These are phyloP conservation scores for Suhomyces canberraensis DNA, from an alignment of 805 yeast genomes.

Conservation along the genomic window DNA sequence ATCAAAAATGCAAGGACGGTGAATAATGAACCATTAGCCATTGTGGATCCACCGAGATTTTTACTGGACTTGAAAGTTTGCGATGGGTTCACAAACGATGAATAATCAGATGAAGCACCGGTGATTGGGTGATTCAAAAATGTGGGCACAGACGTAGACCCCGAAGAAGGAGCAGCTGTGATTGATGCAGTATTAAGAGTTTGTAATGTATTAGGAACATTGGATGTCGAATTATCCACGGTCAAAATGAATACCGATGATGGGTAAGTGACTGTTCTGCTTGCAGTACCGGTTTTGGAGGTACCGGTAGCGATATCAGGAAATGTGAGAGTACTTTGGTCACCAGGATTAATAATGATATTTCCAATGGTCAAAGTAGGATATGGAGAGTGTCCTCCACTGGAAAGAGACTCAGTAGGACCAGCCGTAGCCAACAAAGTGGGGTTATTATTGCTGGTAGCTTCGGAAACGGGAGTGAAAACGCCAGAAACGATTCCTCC, in stretches of 20 bases:
- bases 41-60: conserved; percentile 1
- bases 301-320: not conserved
- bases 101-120: conserved; percentile 8
- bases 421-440: conserved; percentile 9
- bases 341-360: not conserved
- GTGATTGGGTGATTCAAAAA: conserved; percentile 10
- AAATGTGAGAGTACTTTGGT: not conserved
- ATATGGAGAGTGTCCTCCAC: conserved; percentile 1
- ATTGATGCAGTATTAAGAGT: not conserved
- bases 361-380: not conserved
- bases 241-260: not conserved
- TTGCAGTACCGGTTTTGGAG: not conserved
- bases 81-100: conserved; percentile 6
- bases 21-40: conserved; percentile 1
- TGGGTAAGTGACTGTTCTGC: not conserved
- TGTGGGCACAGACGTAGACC: conserved; percentile 1
- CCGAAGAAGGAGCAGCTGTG: not conserved
- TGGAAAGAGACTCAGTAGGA: conserved; percentile 2
- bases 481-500: conserved; percentile 5
- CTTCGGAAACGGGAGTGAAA: not conserved
- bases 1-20: conserved; percentile 5
- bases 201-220: not conserved
- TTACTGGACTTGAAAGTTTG: conserved; percentile 5
- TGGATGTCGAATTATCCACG: not conserved
- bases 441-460: conserved; percentile 1